A percentile compares a stretch with the other conserved stretches of the same genome.
These are phyloP conservation scores for Ophiobolus disseminans DNA, from an alignment of 2,329 filamentous ascomycete species.

Conservation along the genomic window DNA sequence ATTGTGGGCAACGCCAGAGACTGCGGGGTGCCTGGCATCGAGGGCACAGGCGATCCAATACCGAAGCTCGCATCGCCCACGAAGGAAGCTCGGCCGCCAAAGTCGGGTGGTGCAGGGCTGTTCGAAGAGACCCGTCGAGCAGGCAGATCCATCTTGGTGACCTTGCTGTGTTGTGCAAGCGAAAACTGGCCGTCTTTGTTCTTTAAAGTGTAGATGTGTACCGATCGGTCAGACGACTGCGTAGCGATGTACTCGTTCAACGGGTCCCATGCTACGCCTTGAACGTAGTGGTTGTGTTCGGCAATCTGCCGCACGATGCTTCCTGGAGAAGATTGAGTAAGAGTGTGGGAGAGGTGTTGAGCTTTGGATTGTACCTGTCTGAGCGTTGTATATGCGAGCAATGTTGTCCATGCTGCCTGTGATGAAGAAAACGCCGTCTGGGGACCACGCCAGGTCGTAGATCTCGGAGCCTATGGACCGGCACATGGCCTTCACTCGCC, in stretches of 20 bases:
- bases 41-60: conserved; percentile 82
- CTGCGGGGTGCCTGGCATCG: conserved; percentile 91
- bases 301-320: conserved; percentile 82
- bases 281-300: conserved; percentile 97
- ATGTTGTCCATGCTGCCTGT: conserved; percentile 99
- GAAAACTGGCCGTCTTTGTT: conserved; percentile 97
- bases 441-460: conserved; percentile 98
- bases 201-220: conserved; percentile 95
- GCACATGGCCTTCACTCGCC: conserved; percentile 98
- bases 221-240: conserved; percentile 95
- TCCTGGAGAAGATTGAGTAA: conserved; percentile 34
- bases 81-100: conserved; percentile 71
- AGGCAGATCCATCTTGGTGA: conserved; percentile 93
- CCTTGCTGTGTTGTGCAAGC: conserved; percentile 76
- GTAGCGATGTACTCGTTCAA: conserved; percentile 98
- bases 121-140: conserved; percentile 86
- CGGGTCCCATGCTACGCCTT: conserved; percentile 98
- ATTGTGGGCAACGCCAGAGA: conserved; percentile 83
- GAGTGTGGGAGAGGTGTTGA: conserved; percentile 10
- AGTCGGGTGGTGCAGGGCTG: conserved; percentile 89
- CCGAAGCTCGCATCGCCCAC: conserved; percentile 60
- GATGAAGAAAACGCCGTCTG: conserved; percentile 95
- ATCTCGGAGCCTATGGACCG: conserved; percentile 94
- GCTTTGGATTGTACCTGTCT: conserved; percentile 69
- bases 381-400: conserved; percentile 93